Conservation (phyloP, 306 rosid genomes). For the Vigna unguiculata region DNA sequence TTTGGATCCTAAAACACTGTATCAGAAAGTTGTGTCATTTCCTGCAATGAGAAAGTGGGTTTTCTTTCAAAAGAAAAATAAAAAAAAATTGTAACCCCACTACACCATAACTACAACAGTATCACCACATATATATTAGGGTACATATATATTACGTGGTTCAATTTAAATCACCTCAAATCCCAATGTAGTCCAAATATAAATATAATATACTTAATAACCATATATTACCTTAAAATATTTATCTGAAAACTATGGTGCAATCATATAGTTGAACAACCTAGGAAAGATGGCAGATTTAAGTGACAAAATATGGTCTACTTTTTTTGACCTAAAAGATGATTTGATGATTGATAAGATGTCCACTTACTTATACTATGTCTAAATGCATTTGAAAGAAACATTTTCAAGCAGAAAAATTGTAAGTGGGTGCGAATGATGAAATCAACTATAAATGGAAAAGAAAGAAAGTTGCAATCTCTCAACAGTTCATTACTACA, state of each 20-base stretch:
- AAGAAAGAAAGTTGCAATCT: slow-evolving; percentile 12
- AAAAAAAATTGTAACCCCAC: slow-evolving; percentile 33
- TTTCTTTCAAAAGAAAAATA: slow-evolving; percentile 40
- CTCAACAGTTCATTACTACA: slow-evolving; percentile 32
- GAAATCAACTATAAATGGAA: slow-evolving; percentile 46
- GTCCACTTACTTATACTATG: slow-evolving; percentile 40
- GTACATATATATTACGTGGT: slow-evolving; percentile 46
- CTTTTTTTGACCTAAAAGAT: slow-evolving; percentile 43
- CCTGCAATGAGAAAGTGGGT: background rate
- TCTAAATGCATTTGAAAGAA: slow-evolving; percentile 49
- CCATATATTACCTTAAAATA: background rate
- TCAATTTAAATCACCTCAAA: slow-evolving; percentile 33
- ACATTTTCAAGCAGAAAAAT: slow-evolving; percentile 30
- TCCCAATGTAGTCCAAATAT: slow-evolving; percentile 21
- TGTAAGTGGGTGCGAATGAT: slow-evolving; percentile 25
- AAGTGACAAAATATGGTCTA: slow-evolving; percentile 31
- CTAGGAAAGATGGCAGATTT: slow-evolving; percentile 42
- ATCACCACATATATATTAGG: slow-evolving; percentile 18
- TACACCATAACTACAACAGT: slow-evolving; percentile 46
- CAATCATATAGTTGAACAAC: slow-evolving; percentile 42
- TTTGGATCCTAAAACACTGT: slow-evolving; percentile 9
- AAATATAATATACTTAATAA: slow-evolving; percentile 23
- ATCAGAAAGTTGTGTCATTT: slow-evolving; percentile 20
- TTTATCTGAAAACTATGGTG: slow-evolving; percentile 9
- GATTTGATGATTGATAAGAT: slow-evolving; percentile 43